A percentile compares a stretch with the other conserved stretches of the same genome.
phyloP scores from a whole-genome alignment of 78 protist species.

The Tieghemostelium lacteum region DNA sequence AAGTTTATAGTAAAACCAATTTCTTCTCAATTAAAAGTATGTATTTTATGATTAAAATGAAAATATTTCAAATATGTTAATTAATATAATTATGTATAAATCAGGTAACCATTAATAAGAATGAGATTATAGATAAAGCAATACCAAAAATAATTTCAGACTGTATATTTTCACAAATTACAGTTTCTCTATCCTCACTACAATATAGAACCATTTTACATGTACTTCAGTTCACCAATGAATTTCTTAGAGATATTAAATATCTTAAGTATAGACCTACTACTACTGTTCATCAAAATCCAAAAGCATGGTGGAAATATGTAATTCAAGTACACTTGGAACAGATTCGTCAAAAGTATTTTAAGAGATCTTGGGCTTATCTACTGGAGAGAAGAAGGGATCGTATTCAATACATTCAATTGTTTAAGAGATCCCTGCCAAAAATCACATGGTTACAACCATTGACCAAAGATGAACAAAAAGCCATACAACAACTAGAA shows the following conservation, averaged over 20 bases:
- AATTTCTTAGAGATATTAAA: conserved; percentile 60
- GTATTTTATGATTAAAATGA: background rate
- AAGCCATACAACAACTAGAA: conserved; percentile 18
- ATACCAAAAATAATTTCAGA: conserved; percentile 67
- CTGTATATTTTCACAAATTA: conserved; percentile 64
- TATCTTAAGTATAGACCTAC: conserved; percentile 66
- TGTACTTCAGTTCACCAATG: conserved; percentile 57
- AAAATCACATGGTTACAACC: conserved; percentile 48
- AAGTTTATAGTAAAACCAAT: conserved; percentile 70
- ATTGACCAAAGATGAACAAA: conserved; percentile 25
- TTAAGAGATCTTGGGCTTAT: conserved; percentile 30
- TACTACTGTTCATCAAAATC: conserved; percentile 14
- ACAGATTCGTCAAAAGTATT: conserved; percentile 30
- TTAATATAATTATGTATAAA: background rate
- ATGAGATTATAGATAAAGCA: conserved; percentile 39
- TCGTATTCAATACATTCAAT: conserved; percentile 31
- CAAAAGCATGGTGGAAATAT: conserved; percentile 70
- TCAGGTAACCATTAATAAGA: conserved; percentile 58
- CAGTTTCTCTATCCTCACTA: conserved; percentile 45
- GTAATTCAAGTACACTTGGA: conserved; percentile 48
- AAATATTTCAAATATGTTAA: background rate
- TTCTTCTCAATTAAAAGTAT: conserved; percentile 69
- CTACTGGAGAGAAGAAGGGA: conserved; percentile 35
- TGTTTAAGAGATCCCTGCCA: conserved; percentile 57
- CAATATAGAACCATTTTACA: conserved; percentile 44